phyloP scores from a whole-genome alignment of 345 rosid genomes.

The Salix caprea region DNA sequence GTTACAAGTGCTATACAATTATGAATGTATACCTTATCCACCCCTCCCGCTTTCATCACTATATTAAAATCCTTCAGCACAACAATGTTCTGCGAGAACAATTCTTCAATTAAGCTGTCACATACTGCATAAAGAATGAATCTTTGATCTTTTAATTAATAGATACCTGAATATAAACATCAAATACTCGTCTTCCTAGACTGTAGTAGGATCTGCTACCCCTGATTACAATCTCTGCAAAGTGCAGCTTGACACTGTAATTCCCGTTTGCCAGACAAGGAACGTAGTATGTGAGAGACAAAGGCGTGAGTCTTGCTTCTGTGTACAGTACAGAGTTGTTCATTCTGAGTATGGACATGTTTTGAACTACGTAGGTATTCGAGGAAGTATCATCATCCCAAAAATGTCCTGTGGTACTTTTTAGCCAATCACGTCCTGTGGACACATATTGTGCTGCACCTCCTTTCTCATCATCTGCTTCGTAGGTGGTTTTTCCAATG shows the following conservation, averaged over 20 bases:
- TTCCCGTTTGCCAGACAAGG: slow-evolving; percentile 33
- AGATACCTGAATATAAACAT: slow-evolving; percentile 57
- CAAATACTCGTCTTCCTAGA: slow-evolving; percentile 57
- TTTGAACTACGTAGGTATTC: not conserved
- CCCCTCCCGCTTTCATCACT: not conserved
- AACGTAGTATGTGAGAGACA: slow-evolving; percentile 3
- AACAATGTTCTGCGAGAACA: slow-evolving; percentile 16
- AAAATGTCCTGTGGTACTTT: not conserved
- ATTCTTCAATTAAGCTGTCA: not conserved
- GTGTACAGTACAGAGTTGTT: not conserved
- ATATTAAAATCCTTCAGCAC: slow-evolving; percentile 18
- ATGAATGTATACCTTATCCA: slow-evolving; percentile 4
- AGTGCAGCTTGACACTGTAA: slow-evolving; percentile 47
- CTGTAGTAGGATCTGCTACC: slow-evolving; percentile 34
- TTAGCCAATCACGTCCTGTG: not conserved
- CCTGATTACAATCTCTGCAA: slow-evolving; percentile 55
- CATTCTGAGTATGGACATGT: not conserved
- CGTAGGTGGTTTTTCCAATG: not conserved
- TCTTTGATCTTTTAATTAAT: not conserved
- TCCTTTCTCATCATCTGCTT: not conserved
- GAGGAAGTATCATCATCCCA: not conserved
- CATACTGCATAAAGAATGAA: not conserved
- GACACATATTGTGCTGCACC: slow-evolving; percentile 4
- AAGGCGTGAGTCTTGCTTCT: slow-evolving; percentile 11
- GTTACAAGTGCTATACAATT: not conserved